Evolutionary conservation across 225 moss, liverwort and hornwort species (phyloP), one percentile per base, ranked within the genome.

Genomic region (Neckera pumila): DNA sequence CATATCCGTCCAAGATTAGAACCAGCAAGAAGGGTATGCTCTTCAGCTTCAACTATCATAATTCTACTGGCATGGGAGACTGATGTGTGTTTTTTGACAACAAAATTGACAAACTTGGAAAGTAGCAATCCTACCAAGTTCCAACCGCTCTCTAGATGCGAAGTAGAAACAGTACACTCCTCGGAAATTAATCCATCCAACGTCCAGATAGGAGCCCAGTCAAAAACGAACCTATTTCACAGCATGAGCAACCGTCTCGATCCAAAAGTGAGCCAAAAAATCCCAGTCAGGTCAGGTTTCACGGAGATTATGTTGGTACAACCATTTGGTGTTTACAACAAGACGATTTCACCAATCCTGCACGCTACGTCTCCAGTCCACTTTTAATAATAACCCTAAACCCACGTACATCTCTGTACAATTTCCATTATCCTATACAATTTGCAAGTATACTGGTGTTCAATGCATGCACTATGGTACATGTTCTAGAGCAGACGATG

Each of bases 291-390:
- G 82, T 65, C 77, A 45, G 58, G 58, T 87, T 86, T 51, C 77
- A 47, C 33, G 62, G 89, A 85, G n/a, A 87, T 66, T 54, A 73
- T 43, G 90, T 89, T 84, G 70, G 90, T 86, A 81, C 82, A 89
- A 79, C 90, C 86, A 89, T 86, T 86, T 89, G 87, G 85, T 87
- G 89, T 66, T 90, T 79, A 85, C 87, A 89, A 90, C 89, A 82
- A 84, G 47, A 53, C 80, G 72, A 64, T 82, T 78, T 66, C 89
- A 78, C 65, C 78, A 74, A 89, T 87, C 87, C 82, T 87, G 89
- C 87, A 85, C 81, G 62, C 54, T 76, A 77, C 70, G 72, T 59
- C 87, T 65, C 49, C 49, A 60, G 40, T 78, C 56, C 87, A 85
- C 85, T 63, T 30, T 25, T 18, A 64, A 88, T 57, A 75, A 31